Base-by-base conservation (phyloP, 2,329 filamentous ascomycete genomes). In the Alternaria arbusti region DNA sequence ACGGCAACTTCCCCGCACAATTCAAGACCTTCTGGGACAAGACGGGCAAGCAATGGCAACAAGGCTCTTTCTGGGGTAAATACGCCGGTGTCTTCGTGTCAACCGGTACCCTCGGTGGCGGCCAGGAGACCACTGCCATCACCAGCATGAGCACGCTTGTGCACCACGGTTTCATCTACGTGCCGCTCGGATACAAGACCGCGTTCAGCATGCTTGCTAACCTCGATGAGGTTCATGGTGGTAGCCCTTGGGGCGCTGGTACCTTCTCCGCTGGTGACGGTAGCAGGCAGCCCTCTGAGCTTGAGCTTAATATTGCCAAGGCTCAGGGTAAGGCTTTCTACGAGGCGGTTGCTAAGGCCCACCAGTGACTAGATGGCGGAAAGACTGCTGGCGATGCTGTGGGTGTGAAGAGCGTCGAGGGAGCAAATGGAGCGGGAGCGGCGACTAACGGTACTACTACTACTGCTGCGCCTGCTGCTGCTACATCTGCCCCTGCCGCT, bases 1-100 rank as follows among this genome's bases (percentile, higher is more conserved):
- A 93, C 84, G 96, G 96, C 75, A 98, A 96, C 89, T 97, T 97
- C 87, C 94, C 95, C 52, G 92, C 91, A 17, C 96, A 99, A 84
- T 97, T 92, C 92, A 97, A 96, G 86, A 78, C 89, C 45, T 95
- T 94, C 86, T 96, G 94, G 92, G 96, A 99, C 86, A 87, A 88
- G 83, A 94, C 93, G 23, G 95, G 95, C 77, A 86, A 87, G 72
- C 91, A 96, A 82, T 98, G 96, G 96, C 83, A 86, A 65, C 81
- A 83, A 13, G 95, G 95, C 67, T 89, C 85, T 71, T 94, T 87
- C 86, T 89, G 86, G 83, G 94, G 94, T 84, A 98, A 98, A 86
- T 90, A 93, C 77, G 95, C 91, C 58, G 95, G 95, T 75, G 70
- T 97, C 66, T 99, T 99, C 87, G 83, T 99, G 81, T 93, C 90